A percentile compares a stretch with the other conserved stretches of the same genome.
phyloP scores from a whole-genome alignment of 805 yeast genomes.

The Brettanomyces naardenensis region DNA sequence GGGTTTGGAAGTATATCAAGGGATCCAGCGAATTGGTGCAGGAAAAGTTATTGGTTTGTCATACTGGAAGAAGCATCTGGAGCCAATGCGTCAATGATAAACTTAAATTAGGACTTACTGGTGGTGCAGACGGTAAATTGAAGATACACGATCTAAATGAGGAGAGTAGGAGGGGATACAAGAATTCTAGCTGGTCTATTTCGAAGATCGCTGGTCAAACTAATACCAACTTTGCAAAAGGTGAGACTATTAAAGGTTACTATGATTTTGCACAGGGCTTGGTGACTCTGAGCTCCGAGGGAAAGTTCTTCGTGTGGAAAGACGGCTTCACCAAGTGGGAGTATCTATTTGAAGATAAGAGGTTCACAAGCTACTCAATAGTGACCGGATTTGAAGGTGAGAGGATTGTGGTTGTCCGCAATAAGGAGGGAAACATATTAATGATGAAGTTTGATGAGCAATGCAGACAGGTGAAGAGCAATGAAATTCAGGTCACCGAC shows the following conservation, averaged over 20 bases:
- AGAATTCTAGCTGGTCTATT: conserved; percentile 22
- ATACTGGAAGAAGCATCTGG: conserved; percentile 86
- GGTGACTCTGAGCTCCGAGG: conserved; percentile 51
- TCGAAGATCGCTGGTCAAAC: conserved; percentile 26
- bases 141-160: conserved; percentile 49
- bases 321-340: conserved; percentile 20
- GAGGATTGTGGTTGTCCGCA: conserved; percentile 20
- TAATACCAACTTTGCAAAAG: conserved; percentile 25
- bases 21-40: conserved; percentile 30
- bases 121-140: conserved; percentile 90
- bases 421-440: conserved; percentile 34
- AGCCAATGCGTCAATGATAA: conserved; percentile 49
- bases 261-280: conserved; percentile 38
- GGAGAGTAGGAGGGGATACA: conserved; percentile 23
- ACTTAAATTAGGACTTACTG: conserved; percentile 55
- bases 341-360: conserved; percentile 18
- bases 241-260: conserved; percentile 58
- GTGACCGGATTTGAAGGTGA: conserved; percentile 16
- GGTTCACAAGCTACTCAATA: conserved; percentile 21
- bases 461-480: conserved; percentile 24
- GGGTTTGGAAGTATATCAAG: conserved; percentile 57
- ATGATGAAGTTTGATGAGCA: conserved; percentile 32
- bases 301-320: conserved; percentile 36
- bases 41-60: conserved; percentile 51
- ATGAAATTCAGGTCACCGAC: conserved; percentile 20